Conservation (phyloP, 495 filamentous ascomycete genomes). For the Lepraria neglecta region DNA sequence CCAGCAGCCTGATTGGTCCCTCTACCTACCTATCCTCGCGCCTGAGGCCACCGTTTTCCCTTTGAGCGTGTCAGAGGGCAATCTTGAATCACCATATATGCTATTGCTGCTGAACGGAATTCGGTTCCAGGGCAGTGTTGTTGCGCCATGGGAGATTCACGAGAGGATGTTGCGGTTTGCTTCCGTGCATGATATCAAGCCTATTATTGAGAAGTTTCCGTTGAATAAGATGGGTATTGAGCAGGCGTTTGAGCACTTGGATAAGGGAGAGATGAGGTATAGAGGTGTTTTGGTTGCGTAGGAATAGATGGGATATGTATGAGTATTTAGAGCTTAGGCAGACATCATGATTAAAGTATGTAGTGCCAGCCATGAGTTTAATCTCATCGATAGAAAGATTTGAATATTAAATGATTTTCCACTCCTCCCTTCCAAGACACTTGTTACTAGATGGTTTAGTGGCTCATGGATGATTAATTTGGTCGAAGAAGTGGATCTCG, state of each 20-base stretch:
- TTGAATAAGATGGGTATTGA: conserved; percentile 49
- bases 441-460: background rate
- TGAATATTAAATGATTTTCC: too few species aligned
- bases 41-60: conserved; percentile 47
- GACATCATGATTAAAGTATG: too few species aligned
- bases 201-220: conserved; percentile 50
- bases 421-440: too few species aligned
- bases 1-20: conserved; percentile 38
- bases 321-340: too few species aligned
- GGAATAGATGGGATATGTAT: too few species aligned
- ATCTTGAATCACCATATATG: conserved; percentile 51
- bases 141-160: conserved; percentile 45
- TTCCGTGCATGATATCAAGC: conserved; percentile 49
- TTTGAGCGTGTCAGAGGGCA: conserved; percentile 41
- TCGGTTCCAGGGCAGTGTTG: conserved; percentile 47
- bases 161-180: conserved; percentile 54
- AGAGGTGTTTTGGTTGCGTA: conserved; percentile 40
- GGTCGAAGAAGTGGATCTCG: background rate
- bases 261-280: conserved; percentile 53
- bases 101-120: conserved; percentile 43
- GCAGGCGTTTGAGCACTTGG: conserved; percentile 46
- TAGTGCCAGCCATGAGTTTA: too few species aligned
- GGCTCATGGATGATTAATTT: background rate
- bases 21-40: conserved; percentile 39
- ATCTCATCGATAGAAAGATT: too few species aligned